Evolutionary conservation across 352 stramenopile genomes (phyloP), one percentile per base, ranked within the genome.

Genomic region (Globisporangium solare): DNA sequence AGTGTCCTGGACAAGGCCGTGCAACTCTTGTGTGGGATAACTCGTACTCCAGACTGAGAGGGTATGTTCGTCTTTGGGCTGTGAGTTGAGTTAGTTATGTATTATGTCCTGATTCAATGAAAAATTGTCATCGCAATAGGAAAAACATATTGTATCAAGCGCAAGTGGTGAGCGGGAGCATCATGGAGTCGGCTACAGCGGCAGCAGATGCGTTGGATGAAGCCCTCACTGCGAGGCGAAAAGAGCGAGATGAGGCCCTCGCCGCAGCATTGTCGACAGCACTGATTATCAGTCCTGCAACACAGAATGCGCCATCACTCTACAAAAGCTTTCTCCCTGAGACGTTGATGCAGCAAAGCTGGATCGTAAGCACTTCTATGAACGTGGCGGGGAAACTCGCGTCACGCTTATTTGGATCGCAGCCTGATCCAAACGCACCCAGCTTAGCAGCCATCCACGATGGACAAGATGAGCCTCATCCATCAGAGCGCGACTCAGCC

Each of bases 101-200:
- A 11, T 18, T 18, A 31, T 46, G 21, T 12, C 24, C 24, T 52
- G 21, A 6, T 47, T 21, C 15, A 13, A 14, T 56, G 53, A 37
- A 6, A 1, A 20, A 46, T 55, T 14, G 1, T 63, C n/a, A 64
- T 24, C 10, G 0, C 11, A 43, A 11, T 52, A 90, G 83, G 18
- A 94, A 94, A 46, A 89, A 86, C 31, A 61, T 94, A 22, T 51
- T 83, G 52, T 94, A 91, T 54, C 78, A 92, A 58, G 70, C 76
- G 15, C 81, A 94, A 68, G 71, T 86, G 7, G 73, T 94, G 14
- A 77, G 70, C 39, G 68, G 47, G 14, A 76, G 64, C 40, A 86
- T 91, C 39, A 89, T 94, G 80, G 71, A 87, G 11, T 91, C 83
- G 7, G 83, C 83, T 7, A 65, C 69, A 17, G 66, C 75, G 6